Evolutionary conservation across 2,329 filamentous ascomycete genomes (phyloP), one percentile per base, ranked within the genome.

Genomic region (Neonectria faginata): DNA sequence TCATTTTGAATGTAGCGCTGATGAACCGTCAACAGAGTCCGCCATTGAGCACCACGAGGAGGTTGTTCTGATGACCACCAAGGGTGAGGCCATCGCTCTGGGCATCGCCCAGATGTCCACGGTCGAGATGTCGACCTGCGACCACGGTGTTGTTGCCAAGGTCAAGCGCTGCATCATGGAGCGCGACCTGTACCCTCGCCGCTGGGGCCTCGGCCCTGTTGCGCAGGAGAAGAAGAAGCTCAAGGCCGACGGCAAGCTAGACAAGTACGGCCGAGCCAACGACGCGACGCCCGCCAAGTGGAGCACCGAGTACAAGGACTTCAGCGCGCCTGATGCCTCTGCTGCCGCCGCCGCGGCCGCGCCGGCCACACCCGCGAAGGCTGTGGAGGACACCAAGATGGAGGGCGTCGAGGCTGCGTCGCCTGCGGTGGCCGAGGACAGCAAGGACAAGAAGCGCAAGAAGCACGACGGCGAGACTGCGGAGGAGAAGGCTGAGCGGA

Each of bases 151-250:
- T 64, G 95, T 98, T 64, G 96, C 96, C 74, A 98, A 97, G 87
- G 93, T 99, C 79, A 99, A 99, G 91, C 91, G 96, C 75, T 97
- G 94, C 82, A 99, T 99, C 81, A 99, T 99, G 96, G 96, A 99
- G 87, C 92, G 96, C 75, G 96, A 98, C 79, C 87, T 98, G 64
- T 99, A 99, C 87, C 96, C 96, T 69, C 89, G 94, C 79, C 87
- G 95, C 85, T 99, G 96, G 96, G 96, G 96, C 71, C 89, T 98
- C 77, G 96, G 96, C 67, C 95, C 96, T 57, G 91, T 95, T 65
- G 96, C 96, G 54, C 83, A 91, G 53, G 94, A 98, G 87, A 99
- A 99, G 90, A 99, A 99, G 92, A 97, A 98, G 89, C 90, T 99
- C 86, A 98, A 98, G 89, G 93, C 94, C 57, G 92, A 93, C 73